A percentile compares a stretch with the other conserved stretches of the same genome.
Conservation (phyloP, 1,139 yeast species). For the Magnusiomyces suaveolens region DNA sequence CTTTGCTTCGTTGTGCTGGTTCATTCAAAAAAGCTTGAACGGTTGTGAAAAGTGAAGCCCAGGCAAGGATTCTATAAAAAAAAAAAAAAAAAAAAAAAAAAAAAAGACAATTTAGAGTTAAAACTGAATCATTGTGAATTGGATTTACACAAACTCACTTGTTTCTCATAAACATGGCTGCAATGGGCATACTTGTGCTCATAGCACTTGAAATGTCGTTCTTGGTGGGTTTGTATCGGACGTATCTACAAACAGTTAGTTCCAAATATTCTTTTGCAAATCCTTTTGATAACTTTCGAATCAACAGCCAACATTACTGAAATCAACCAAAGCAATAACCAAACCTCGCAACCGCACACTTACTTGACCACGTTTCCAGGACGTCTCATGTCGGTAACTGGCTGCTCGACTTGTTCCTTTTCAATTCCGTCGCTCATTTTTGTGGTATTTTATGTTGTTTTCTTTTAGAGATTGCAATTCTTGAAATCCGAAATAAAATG, state of each 20-base stretch:
- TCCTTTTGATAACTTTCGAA: no score
- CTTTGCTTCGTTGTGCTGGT: slow-evolving; percentile 33
- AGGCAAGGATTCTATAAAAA: slow-evolving; percentile 41
- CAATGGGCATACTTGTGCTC: slow-evolving; percentile 51
- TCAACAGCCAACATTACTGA: no score
- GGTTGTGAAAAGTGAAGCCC: slow-evolving; percentile 47
- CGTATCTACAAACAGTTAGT: slow-evolving; percentile 28
- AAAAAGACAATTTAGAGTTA: neutral
- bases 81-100: neutral
- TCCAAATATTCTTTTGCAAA: no score
- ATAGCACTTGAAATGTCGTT: slow-evolving; percentile 31
- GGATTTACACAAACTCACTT: slow-evolving; percentile 19
- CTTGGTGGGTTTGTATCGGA: slow-evolving; percentile 19
- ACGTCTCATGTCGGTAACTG: no score
- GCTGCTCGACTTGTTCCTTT: no score
- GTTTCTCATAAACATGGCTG: slow-evolving; percentile 48
- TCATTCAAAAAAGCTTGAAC: slow-evolving; percentile 44
- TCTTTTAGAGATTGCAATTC: no score
- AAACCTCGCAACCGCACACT: no score
- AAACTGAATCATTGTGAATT: neutral
- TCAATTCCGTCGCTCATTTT: no score
- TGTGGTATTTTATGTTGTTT: no score
- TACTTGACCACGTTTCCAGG: no score
- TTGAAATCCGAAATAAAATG: no score
- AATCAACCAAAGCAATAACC: no score